Evolutionary conservation across 1,284 basidiomycete species (phyloP).

Genomic region (Pseudozyma flocculosa): DNA sequence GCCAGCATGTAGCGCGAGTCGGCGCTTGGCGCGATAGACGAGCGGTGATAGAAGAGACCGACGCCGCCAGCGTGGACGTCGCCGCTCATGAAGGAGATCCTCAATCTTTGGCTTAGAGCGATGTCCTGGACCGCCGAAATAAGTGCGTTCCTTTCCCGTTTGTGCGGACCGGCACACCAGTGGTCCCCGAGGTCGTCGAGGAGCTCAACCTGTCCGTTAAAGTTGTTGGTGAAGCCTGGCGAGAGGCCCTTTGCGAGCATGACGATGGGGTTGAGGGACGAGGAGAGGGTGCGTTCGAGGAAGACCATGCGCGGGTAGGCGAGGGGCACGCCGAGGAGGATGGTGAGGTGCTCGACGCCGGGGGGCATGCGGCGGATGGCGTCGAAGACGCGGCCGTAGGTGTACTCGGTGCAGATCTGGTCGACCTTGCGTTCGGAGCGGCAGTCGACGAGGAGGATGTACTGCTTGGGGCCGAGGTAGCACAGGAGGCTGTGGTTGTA

Average conservation of each 20-base stretch:
- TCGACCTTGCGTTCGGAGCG: constrained; percentile 54
- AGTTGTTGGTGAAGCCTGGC: constrained; percentile 54
- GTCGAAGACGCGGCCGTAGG: constrained; percentile 48
- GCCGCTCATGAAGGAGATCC: constrained; percentile 52
- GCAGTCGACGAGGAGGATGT: constrained; percentile 52
- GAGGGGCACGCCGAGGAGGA: constrained; percentile 57
- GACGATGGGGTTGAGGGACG: constrained; percentile 49
- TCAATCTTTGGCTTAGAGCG: constrained; percentile 37
- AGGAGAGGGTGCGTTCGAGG: constrained; percentile 48
- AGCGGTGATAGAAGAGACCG: constrained; percentile 38
- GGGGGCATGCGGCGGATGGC: constrained; percentile 38
- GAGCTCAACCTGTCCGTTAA: constrained; percentile 56
- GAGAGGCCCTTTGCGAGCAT: constrained; percentile 48
- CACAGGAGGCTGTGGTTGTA: constrained; percentile 47
- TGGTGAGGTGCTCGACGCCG: constrained; percentile 52
- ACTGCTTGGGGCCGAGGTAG: constrained; percentile 55
- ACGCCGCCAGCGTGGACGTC: constrained; percentile 54
- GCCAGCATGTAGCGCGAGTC: constrained; percentile 55
- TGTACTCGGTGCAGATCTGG: constrained; percentile 47
- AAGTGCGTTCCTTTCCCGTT: constrained; percentile 88
- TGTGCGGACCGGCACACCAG: constrained; percentile 63
- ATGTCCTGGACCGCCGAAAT: constrained; percentile 65
- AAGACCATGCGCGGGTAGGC: constrained; percentile 57
- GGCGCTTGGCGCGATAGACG: too few relatives aligned
- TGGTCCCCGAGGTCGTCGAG: constrained; percentile 70